Conservation (phyloP, 2,329 filamentous ascomycete species). For the Hirsutella rhossiliensis region DNA sequence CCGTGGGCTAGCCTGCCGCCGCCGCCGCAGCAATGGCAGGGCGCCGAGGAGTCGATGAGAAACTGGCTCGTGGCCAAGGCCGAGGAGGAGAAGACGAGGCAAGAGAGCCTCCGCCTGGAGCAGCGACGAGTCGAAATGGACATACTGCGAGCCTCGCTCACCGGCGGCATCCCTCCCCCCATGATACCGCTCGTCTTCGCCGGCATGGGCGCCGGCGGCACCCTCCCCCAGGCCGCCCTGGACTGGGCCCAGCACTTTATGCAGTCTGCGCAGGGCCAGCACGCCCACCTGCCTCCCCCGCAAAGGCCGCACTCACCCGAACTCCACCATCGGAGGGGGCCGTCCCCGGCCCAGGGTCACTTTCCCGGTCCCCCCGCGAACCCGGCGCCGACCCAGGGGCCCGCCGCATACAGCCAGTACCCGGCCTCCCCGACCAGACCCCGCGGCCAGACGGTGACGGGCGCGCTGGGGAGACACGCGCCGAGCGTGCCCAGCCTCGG, state of each 20-base stretch:
- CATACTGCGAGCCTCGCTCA: conserved; percentile 57
- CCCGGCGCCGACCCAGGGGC: conserved; percentile 19
- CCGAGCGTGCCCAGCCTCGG: conserved; percentile 31
- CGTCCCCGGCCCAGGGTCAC: conserved; percentile 27
- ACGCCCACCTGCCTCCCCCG: conserved; percentile 37
- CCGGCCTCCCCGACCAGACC: conserved; percentile 37
- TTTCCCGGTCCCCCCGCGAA: conserved; percentile 24
- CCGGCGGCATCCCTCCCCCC: conserved; percentile 58
- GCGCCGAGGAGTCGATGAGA: conserved; percentile 58
- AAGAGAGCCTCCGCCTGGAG: conserved; percentile 58
- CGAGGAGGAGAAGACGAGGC: conserved; percentile 61
- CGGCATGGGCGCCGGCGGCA: conserved; percentile 50
- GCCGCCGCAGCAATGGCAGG: conserved; percentile 53
- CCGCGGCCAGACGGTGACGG: conserved; percentile 36
- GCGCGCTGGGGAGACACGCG: conserved; percentile 23
- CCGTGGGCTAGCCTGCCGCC: conserved; percentile 45
- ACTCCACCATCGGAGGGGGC: conserved; percentile 32
- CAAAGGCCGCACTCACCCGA: conserved; percentile 41
- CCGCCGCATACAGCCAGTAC: conserved; percentile 29
- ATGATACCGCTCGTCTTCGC: conserved; percentile 67
- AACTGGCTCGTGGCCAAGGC: conserved; percentile 59
- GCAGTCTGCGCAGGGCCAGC: conserved; percentile 34
- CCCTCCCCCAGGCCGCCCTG: conserved; percentile 45
- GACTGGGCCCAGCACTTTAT: conserved; percentile 61
- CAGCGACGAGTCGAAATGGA: conserved; percentile 62